These are phyloP conservation scores for Tricholoma flavovirens DNA, from an alignment of 768 basidiomycete species.

Conservation along the genomic window DNA sequence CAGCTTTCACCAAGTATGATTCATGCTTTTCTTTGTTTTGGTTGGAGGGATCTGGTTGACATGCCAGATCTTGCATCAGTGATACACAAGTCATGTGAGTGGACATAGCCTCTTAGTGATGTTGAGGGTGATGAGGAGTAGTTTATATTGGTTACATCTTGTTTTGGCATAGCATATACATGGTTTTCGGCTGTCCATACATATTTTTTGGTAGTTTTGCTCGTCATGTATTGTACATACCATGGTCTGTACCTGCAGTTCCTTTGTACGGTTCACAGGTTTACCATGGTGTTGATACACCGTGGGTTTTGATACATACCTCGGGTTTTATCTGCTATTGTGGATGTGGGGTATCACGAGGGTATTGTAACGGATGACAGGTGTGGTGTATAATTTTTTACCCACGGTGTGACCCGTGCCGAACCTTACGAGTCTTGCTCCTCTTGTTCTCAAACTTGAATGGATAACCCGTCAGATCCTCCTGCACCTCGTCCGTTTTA, in stretches of 20 bases:
- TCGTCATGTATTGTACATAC: neutral
- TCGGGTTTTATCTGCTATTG: neutral
- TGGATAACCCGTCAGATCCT: neutral
- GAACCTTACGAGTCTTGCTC: too few species aligned
- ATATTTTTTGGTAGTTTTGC: neutral
- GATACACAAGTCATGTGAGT: neutral
- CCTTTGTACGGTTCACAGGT: neutral
- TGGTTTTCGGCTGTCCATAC: neutral
- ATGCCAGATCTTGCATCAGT: neutral
- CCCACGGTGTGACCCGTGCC: too few species aligned
- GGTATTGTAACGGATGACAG: too few species aligned
- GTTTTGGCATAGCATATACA: neutral
- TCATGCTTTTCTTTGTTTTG: neutral
- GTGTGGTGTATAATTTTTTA: too few species aligned
- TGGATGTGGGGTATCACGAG: too few species aligned
- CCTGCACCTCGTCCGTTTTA: constrained; percentile 13
- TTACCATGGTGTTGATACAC: neutral
- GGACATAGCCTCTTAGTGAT: neutral
- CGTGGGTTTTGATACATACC: neutral
- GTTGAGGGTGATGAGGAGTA: neutral
- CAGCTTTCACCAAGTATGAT: neutral
- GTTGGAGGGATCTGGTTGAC: neutral
- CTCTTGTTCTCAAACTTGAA: too few species aligned
- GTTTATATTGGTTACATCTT: too few species aligned
- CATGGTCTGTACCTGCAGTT: neutral